phyloP scores from a whole-genome alignment of 2,329 filamentous ascomycete genomes.

The Curvularia eragrostidis region DNA sequence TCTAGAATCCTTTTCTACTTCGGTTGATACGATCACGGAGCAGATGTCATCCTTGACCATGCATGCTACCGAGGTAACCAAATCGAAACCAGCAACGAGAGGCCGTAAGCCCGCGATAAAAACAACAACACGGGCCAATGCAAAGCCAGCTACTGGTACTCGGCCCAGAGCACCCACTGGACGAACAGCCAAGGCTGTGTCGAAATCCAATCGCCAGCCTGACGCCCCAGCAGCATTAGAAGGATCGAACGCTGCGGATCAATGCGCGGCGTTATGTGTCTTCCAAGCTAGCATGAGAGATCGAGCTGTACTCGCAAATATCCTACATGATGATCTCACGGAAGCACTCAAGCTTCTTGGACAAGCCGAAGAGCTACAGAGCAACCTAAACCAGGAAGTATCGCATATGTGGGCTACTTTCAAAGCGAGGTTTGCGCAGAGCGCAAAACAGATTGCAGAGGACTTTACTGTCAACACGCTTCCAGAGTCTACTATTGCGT shows the following conservation, averaged over 20 bases:
- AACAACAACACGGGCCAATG: slow-evolving; percentile 15
- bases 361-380: slow-evolving; percentile 33
- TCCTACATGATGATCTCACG: slow-evolving; percentile 42
- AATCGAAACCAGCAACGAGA: slow-evolving; percentile 25
- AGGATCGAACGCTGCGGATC: slow-evolving; percentile 30
- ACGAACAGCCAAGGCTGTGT: slow-evolving; percentile 22
- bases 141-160: slow-evolving; percentile 22
- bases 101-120: slow-evolving; percentile 34
- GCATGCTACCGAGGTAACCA: slow-evolving; percentile 20
- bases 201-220: slow-evolving; percentile 23
- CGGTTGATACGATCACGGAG: slow-evolving; percentile 49
- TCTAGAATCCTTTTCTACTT: slow-evolving; percentile 33
- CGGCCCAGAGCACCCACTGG: slow-evolving; percentile 24
- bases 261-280: slow-evolving; percentile 50
- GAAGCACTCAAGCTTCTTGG: slow-evolving; percentile 38
- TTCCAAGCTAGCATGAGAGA: slow-evolving; percentile 59
- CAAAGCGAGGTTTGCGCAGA: slow-evolving; percentile 71
- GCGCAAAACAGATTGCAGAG: slow-evolving; percentile 73
- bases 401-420: slow-evolving; percentile 68
- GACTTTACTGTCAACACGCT: slow-evolving; percentile 89
- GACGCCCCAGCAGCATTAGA: slow-evolving; percentile 11
- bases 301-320: slow-evolving; percentile 57
- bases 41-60: slow-evolving; percentile 54
- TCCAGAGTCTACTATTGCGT: slow-evolving; percentile 89
- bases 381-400: slow-evolving; percentile 52